Base-by-base conservation (phyloP, 495 filamentous ascomycete species). In the Apiosordaria backusii region DNA sequence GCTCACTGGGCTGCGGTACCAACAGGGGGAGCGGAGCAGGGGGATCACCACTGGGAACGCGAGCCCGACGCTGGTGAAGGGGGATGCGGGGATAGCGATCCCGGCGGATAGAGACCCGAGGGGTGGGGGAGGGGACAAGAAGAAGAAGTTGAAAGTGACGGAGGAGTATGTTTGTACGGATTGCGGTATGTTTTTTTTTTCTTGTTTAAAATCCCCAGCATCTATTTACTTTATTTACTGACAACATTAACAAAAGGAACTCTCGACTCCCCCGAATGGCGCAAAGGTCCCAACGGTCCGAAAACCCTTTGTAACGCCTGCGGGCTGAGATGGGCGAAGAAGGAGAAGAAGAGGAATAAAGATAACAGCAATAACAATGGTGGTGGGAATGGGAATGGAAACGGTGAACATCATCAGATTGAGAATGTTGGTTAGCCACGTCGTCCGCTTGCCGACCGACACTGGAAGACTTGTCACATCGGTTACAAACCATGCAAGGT, bases 301-400 rank as follows among this genome's bases (percentile, higher is more conserved):
- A 98, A 99, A 79, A 97, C 94, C 2, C 80, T 99, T 55, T 99
- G 95, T 78, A 99, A 99, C 81, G 95, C 95, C 23, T 99, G 95
- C 78, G 95, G 95, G 65, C 85, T 93, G 79, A 86, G 90, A 16
- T 92, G 89, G 89, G 89, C 90, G 1, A 92, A 92, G 73, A 90
- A 87, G 70, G 88, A 91, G 67, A 91, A 92, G 77, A 92, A 89
- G 73, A 81, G 73, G 10, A 55, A 55, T 25, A 63, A 63, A 7
- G 61, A 69, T 50, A 59, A 55, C 60, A 63, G 22, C 57, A n/a
- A n/a, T 22, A 45, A 35, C 25, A 61, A 45, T 29, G 24, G 10
- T 35, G 59, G 59, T 9, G 59, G 59, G 16, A 45, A 1, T 53
- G 69, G 61, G 4, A 57, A 67, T 27, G 65, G 24, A 5, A 55